phyloP scores from a whole-genome alignment of 2,329 filamentous ascomycete species.

The Pseudogymnoascus verrucosus region DNA sequence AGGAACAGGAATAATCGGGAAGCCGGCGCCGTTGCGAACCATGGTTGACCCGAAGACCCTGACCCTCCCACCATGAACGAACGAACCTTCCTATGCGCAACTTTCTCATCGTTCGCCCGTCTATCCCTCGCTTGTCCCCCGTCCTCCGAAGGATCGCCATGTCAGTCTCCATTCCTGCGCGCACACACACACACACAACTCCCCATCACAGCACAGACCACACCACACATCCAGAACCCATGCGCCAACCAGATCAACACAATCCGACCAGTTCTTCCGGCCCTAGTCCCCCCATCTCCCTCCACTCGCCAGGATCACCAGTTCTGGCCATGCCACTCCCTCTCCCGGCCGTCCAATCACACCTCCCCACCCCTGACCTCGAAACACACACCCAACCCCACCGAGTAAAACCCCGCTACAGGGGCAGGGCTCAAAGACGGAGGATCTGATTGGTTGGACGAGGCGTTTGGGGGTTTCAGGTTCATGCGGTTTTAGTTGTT shows the following conservation, averaged over 20 bases:
- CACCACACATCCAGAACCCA: neutral
- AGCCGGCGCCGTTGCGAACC: neutral
- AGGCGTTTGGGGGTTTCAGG: neutral
- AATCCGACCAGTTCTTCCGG: too few species aligned
- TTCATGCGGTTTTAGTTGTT: neutral
- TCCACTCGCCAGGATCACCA: too few species aligned
- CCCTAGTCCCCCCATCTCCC: neutral
- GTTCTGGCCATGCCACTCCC: too few species aligned
- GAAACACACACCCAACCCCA: too few species aligned
- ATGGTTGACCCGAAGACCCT: neutral
- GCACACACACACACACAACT: too few species aligned
- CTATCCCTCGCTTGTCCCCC: neutral
- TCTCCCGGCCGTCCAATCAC: neutral
- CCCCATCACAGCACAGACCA: neutral
- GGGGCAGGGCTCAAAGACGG: neutral
- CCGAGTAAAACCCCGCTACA: too few species aligned
- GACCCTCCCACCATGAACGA: neutral
- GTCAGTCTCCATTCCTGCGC: neutral
- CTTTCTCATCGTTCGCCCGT: neutral
- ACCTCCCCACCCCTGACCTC: neutral
- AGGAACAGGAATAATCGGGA: too few species aligned
- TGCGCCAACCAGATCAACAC: neutral
- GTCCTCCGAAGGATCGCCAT: neutral
- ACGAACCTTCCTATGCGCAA: neutral
- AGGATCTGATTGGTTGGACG: neutral